Evolutionary conservation across 2,329 filamentous ascomycete species (phyloP).

Genomic region (Pseudopithomyces maydicus): DNA sequence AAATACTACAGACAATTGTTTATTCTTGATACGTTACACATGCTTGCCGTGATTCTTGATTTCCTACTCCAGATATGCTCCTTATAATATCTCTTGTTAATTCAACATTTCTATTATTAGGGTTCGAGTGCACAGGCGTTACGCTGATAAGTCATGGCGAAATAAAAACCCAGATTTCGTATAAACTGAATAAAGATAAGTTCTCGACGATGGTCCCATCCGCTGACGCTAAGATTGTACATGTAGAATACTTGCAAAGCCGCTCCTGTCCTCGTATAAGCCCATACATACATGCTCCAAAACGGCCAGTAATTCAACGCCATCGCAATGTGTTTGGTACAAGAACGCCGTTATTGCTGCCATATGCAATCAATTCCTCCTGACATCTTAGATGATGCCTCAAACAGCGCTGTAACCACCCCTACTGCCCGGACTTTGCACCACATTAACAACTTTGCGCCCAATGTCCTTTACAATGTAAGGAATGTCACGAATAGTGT

Average conservation of each 20-base stretch:
- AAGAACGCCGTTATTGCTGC: not conserved
- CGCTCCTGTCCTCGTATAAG: not conserved
- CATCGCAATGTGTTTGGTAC: not conserved
- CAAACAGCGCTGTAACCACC: constrained; percentile 95
- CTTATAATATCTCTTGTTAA: no score
- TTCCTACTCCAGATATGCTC: no score
- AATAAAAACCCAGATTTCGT: no score
- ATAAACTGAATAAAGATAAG: no score
- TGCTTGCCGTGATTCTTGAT: no score
- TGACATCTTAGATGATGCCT: constrained; percentile 16
- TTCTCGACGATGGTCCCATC: no score
- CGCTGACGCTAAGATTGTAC: not conserved
- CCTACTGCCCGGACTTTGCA: constrained; percentile 81
- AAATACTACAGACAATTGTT: no score
- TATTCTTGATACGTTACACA: no score
- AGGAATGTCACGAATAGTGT: constrained; percentile 88
- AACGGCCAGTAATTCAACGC: not conserved
- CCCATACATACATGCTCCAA: no score
- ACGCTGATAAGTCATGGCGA: no score
- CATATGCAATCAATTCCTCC: not conserved
- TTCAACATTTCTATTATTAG: no score
- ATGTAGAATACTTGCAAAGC: not conserved
- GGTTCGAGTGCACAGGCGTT: no score
- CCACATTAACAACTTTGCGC: constrained; percentile 76
- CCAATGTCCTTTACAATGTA: constrained; percentile 91